Base-by-base conservation (phyloP, 2,329 filamentous ascomycete species). In the Apiospora aurea region DNA sequence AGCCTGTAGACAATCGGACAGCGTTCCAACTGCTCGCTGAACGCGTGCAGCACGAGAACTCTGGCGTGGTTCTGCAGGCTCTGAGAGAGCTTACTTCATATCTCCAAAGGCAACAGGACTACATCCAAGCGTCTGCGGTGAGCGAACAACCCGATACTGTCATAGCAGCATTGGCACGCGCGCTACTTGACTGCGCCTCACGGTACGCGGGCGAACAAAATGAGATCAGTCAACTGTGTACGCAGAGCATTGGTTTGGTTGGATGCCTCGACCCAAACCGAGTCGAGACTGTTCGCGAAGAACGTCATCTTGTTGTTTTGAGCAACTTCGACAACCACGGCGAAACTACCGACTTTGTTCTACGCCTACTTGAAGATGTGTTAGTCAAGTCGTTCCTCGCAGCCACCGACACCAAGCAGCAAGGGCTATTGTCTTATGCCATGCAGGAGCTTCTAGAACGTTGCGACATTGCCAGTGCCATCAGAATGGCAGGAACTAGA, bases 221-320 rank as follows among this genome's bases (percentile, higher is more conserved):
- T 10, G 89, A 90, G 16, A 93, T 98, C 71, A 87, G 91, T 69
- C 86, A 89, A 24, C 85, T 97, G 2, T 94, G 94, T 74, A 93
- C 94, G 18, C 90, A 93, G 78, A 96, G 94, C 75, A 87, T 99
- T 51, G 97, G 97, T 0, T 87, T 97, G 26, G 91, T 99, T 70
- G 96, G 97, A 8, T 97, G 95, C 75, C 84, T 99, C 29, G 97
- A 99, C 80, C 92, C 96, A 1, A 97, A 97, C 78, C 91, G 94
- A 72, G 90, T 98, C 1, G 96, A 99, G 78, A 90, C 90, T 0
- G 88, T 93, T 14, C 89, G 93, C 72, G 92, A 94, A 76, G 92
- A 94, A 76, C 91, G 89, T 74, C 92, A 94, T n/a, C 93, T 98
- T 70, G 89, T 98, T 34, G 91, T 98, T 69, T 83, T 95, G 49